These are phyloP conservation scores for Aspergillus hiratsukae DNA, from an alignment of 2,329 filamentous ascomycete species.

Conservation along the genomic window DNA sequence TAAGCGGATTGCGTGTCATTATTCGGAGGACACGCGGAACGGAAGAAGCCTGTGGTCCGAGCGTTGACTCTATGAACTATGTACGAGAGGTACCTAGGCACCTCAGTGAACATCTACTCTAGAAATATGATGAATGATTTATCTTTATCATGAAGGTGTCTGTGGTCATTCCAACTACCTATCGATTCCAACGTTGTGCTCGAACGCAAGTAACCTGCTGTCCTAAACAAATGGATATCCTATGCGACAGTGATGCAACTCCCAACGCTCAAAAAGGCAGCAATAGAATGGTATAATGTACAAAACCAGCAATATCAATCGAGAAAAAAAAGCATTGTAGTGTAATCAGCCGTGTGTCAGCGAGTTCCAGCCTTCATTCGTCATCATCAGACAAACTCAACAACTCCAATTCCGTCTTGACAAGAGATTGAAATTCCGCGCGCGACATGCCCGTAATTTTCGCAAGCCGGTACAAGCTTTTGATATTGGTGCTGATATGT, in stretches of 20 bases:
- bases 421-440: constrained; percentile 55
- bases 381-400: constrained; percentile 53
- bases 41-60: constrained; percentile 19
- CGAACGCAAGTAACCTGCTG: neutral
- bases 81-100: too few species aligned
- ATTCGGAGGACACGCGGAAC: constrained; percentile 15
- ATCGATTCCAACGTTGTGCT: neutral
- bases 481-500: constrained; percentile 60
- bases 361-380: constrained; percentile 4
- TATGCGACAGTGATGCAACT: neutral
- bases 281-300: constrained; percentile 9
- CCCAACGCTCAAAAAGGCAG: constrained; percentile 7
- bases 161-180: neutral
- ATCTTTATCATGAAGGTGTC: neutral
- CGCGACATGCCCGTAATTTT: constrained; percentile 55
- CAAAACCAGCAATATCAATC: constrained; percentile 13
- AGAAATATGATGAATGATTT: neutral
- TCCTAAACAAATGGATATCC: neutral
- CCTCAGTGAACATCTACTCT: neutral
- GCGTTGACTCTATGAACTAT: neutral
- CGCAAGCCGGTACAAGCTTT: constrained; percentile 59
- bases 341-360: neutral
- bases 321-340: neutral
- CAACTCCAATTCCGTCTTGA: constrained; percentile 57
- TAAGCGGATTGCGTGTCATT: constrained; percentile 21